Percentiles rank a stretch among this genome's conserved stretches.
Conservation (phyloP, 345 rosid genomes). For the Trapa bicornis region DNA sequence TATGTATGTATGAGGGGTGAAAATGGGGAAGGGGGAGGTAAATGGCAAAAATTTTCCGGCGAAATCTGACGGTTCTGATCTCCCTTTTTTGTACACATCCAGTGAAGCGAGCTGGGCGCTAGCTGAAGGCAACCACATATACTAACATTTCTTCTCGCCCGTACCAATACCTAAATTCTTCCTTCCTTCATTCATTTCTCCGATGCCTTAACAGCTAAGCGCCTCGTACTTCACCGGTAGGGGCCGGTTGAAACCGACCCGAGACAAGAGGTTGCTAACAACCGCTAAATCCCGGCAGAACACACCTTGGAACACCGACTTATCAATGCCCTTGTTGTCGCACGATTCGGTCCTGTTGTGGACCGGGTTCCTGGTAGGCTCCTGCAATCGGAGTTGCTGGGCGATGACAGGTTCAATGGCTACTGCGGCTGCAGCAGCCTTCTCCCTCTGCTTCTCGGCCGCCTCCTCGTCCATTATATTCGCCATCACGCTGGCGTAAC, state of each 20-base stretch:
- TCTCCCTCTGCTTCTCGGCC: conserved; percentile 47
- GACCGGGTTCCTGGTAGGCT: conserved; percentile 6
- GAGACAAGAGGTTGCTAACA: conserved; percentile 63
- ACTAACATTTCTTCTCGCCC: too few relatives aligned
- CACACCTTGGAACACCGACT: conserved; percentile 48
- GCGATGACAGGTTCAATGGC: conserved; percentile 26
- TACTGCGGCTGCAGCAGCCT: conserved; percentile 21
- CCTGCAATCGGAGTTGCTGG: conserved; percentile 25
- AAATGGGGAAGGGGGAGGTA: too few relatives aligned
- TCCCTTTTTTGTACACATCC: conserved; percentile 24
- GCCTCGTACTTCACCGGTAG: conserved; percentile 77
- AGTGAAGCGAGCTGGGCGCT: too few relatives aligned
- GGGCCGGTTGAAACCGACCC: conserved; percentile 66
- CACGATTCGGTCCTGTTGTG: conserved; percentile 8
- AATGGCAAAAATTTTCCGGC: conserved; percentile 47
- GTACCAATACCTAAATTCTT: neutral
- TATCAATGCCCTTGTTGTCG: conserved; percentile 14
- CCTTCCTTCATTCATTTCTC: too few relatives aligned
- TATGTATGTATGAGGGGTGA: too few relatives aligned
- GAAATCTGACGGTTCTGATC: conserved; percentile 3
- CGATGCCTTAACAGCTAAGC: conserved; percentile 53
- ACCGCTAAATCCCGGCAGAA: conserved; percentile 83
- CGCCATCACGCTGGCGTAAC: conserved; percentile 47
- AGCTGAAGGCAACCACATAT: too few relatives aligned
- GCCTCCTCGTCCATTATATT: conserved; percentile 58